A percentile compares a stretch with the other conserved stretches of the same genome.
phyloP scores from a whole-genome alignment of 2,329 filamentous ascomycete species.

The Samsoniella hepiali region DNA sequence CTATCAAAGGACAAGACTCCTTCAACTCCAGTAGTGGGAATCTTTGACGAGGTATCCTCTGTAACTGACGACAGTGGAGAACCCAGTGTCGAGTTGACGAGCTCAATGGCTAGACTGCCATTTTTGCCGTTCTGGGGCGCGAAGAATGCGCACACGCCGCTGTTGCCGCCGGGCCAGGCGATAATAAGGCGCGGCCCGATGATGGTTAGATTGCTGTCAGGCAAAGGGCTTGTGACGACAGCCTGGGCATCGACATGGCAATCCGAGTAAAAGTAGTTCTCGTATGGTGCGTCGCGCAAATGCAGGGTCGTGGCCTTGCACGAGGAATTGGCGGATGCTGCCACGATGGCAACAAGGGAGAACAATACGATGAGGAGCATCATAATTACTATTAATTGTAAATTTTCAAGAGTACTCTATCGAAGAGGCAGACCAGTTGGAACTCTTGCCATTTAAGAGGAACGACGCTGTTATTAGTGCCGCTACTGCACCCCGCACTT shows the following conservation, averaged over 20 bases:
- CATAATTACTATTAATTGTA: background rate
- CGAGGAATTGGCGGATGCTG: background rate
- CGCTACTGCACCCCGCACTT: too few species aligned
- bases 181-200: slow-evolving; percentile 57
- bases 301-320: slow-evolving; percentile 24
- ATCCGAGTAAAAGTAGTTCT: slow-evolving; percentile 65
- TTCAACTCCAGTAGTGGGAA: slow-evolving; percentile 50
- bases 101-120: slow-evolving; percentile 49
- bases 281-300: slow-evolving; percentile 55
- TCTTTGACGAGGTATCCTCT: slow-evolving; percentile 19
- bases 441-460: background rate
- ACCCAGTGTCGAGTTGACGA: slow-evolving; percentile 48
- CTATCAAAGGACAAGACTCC: slow-evolving; percentile 55
- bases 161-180: slow-evolving; percentile 65
- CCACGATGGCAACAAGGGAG: background rate
- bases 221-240: slow-evolving; percentile 56
- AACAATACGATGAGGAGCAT: background rate
- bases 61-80: slow-evolving; percentile 36
- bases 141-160: slow-evolving; percentile 57
- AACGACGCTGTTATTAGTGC: too few species aligned
- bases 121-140: slow-evolving; percentile 50
- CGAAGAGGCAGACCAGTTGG: background rate
- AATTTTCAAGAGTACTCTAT: background rate
- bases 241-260: slow-evolving; percentile 58
- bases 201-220: slow-evolving; percentile 50